Evolutionary conservation across 208 protist genomes (phyloP).

Genomic region (Naegleria lovaniensis): DNA sequence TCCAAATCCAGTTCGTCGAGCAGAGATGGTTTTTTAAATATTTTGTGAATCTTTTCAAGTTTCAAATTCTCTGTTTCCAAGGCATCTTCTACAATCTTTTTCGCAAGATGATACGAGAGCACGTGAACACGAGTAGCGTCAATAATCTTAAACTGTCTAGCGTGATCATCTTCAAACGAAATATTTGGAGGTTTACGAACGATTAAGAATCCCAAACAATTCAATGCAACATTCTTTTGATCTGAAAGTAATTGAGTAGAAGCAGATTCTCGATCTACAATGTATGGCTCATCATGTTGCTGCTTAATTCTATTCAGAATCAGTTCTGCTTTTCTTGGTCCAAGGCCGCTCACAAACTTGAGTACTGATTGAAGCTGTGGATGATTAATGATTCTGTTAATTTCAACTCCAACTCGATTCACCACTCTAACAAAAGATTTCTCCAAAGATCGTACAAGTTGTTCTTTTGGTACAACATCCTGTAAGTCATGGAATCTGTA

Average conservation of each 20-base stretch:
- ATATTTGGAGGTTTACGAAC: slow-evolving; percentile 39
- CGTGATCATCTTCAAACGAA: slow-evolving; percentile 38
- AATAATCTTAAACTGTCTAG: slow-evolving; percentile 27
- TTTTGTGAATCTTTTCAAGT: slow-evolving; percentile 28
- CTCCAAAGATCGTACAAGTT: slow-evolving; percentile 32
- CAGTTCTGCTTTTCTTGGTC: slow-evolving; percentile 45
- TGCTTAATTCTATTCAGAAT: slow-evolving; percentile 19
- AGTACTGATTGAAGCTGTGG: slow-evolving; percentile 23
- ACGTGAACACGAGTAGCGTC: slow-evolving; percentile 52
- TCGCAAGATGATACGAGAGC: slow-evolving; percentile 37
- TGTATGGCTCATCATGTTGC: background rate
- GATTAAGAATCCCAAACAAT: slow-evolving; percentile 47
- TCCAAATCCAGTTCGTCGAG: slow-evolving; percentile 42
- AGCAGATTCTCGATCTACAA: background rate
- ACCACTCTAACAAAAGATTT: slow-evolving; percentile 42
- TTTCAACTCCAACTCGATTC: slow-evolving; percentile 50
- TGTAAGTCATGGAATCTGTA: slow-evolving; percentile 37
- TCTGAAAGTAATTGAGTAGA: background rate
- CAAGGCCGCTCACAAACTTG: slow-evolving; percentile 45
- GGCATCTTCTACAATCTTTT: slow-evolving; percentile 45
- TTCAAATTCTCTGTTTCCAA: slow-evolving; percentile 35
- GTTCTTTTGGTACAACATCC: slow-evolving; percentile 38
- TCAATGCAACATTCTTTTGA: slow-evolving; percentile 39
- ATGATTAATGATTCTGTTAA: slow-evolving; percentile 39
- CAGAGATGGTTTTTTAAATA: slow-evolving; percentile 33